Base-by-base conservation (phyloP, 2,329 filamentous ascomycete species). In the Ceratocystis variospora region DNA sequence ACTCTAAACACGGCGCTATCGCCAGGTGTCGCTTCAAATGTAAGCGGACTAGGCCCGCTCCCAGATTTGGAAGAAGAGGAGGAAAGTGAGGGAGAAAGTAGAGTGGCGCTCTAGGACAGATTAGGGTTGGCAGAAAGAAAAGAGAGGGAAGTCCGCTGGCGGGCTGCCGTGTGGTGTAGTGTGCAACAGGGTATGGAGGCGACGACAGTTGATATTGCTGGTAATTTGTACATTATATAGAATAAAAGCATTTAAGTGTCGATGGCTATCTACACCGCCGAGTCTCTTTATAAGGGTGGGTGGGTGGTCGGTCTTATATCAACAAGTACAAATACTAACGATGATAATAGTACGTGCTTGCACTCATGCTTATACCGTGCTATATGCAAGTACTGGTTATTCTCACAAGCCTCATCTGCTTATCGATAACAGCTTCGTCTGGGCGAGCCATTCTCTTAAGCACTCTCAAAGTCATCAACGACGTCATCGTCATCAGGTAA, bases 21-120 rank as follows among this genome's bases (percentile, higher is more conserved):
- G 66, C 75, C 76, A 1, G 75, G 77, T 67, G 28, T 68, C 19
- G 65, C 61, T 41, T 69, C 59, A 1, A 45, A 50, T 8, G 70
- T 70, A 6, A 64, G 6, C 66, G 70, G n/a, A 70, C 68, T 62
- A 71, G 70, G 48, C 8, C 46, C 64, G 48, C 37, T 65, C 45
- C 55, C 59, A 3, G 28, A 57, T 22, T 22, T 63, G 25, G 46
- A 65, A 28, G 62, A 65, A 17, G 63, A 66, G 46, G 50, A 61
- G 31, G 55, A 59, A n/a, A 59, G n/a, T 8, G 55, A 59, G 15
- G 55, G 8, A 12, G 28, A 59, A 8, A 3, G 4, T 31, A 59
- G 19, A n/a, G 37, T 41, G 15, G 55, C 33, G 55, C 17, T n/a
- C 1, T 4, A 59, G 6, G 7, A 33, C 7, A 19, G 4, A 6